Percentiles rank a stretch among this genome's conserved stretches.
Evolutionary conservation across 2,329 filamentous ascomycete species (phyloP).

Genomic region (Escovopsis weberi): DNA sequence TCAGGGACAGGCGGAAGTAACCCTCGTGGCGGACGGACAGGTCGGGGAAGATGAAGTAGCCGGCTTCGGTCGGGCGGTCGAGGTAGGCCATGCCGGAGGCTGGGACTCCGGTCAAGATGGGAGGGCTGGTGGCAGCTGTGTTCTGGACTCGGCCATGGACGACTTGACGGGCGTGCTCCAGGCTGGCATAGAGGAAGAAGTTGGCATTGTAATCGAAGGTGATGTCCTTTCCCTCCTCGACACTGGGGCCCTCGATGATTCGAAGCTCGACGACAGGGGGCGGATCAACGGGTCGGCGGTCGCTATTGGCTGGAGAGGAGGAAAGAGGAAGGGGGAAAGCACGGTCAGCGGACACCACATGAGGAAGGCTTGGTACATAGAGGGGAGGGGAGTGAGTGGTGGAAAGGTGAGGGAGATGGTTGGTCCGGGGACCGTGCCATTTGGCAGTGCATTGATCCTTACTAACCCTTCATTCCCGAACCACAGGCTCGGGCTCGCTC

Average conservation of each 20-base stretch:
- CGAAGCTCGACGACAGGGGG: slow-evolving; percentile 87
- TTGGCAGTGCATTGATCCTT: slow-evolving; percentile 1
- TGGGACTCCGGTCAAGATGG: slow-evolving; percentile 84
- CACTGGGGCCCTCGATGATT: slow-evolving; percentile 59
- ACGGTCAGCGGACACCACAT: slow-evolving; percentile 7
- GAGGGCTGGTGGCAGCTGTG: slow-evolving; percentile 52
- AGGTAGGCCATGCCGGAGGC: slow-evolving; percentile 94
- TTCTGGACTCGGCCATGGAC: slow-evolving; percentile 63
- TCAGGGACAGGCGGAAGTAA: slow-evolving; percentile 80
- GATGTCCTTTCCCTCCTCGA: slow-evolving; percentile 49
- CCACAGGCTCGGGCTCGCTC: slow-evolving; percentile 90
- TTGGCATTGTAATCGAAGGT: slow-evolving; percentile 92
- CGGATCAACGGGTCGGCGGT: slow-evolving; percentile 83
- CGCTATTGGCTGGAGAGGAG: slow-evolving; percentile 27
- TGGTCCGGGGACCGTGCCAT: neutral
- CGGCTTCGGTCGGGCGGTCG: slow-evolving; percentile 64
- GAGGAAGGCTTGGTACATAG: neutral
- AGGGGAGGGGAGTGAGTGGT: no score
- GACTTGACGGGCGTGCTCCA: slow-evolving; percentile 73
- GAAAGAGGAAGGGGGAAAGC: neutral
- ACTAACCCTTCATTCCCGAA: slow-evolving; percentile 86
- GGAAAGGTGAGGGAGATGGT: neutral
- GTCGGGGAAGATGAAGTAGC: slow-evolving; percentile 97
- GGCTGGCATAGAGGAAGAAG: slow-evolving; percentile 90
- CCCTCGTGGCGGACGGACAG: slow-evolving; percentile 92